phyloP scores from a whole-genome alignment of 441 rosid species.

The Theobroma grandiflorum region DNA sequence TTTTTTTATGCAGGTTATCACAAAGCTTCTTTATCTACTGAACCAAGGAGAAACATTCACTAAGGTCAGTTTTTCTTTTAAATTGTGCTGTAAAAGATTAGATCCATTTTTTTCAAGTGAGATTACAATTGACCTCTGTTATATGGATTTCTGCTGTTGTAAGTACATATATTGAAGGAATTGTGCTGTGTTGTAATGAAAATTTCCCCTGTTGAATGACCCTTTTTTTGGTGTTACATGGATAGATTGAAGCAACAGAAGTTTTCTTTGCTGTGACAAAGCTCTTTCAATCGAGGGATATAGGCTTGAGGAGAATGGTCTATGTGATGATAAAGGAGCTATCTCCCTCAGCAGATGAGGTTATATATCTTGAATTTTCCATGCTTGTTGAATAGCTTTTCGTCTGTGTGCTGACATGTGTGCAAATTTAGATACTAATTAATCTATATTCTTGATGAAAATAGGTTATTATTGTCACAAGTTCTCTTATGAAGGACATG shows the following conservation, averaged over 20 bases:
- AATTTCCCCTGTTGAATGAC: slow-evolving; percentile 18
- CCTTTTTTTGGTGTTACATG: slow-evolving; percentile 25
- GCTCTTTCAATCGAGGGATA: slow-evolving; percentile 94
- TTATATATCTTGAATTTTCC: slow-evolving; percentile 36
- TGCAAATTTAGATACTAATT: slow-evolving; percentile 27
- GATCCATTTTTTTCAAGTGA: not conserved
- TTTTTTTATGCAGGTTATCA: slow-evolving; percentile 69
- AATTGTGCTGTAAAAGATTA: not conserved
- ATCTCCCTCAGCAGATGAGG: slow-evolving; percentile 99
- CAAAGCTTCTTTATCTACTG: slow-evolving; percentile 92
- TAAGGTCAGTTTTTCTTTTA: slow-evolving; percentile 58
- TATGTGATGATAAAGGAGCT: slow-evolving; percentile 97
- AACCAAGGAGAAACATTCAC: slow-evolving; percentile 97
- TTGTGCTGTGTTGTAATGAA: slow-evolving; percentile 2
- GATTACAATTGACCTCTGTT: not conserved
- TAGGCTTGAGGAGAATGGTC: slow-evolving; percentile 97
- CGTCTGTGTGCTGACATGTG: slow-evolving; percentile 1
- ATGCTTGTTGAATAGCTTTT: not conserved
- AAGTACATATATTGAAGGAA: slow-evolving; percentile 21
- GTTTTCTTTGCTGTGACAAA: slow-evolving; percentile 96
- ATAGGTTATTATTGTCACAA: slow-evolving; percentile 97
- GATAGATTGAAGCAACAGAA: slow-evolving; percentile 88
- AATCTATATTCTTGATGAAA: slow-evolving; percentile 16
- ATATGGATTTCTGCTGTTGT: slow-evolving; percentile 4
- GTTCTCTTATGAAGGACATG: slow-evolving; percentile 99